Evolutionary conservation across 495 filamentous ascomycete genomes (phyloP).

Genomic region (Corynascus novoguineensis): DNA sequence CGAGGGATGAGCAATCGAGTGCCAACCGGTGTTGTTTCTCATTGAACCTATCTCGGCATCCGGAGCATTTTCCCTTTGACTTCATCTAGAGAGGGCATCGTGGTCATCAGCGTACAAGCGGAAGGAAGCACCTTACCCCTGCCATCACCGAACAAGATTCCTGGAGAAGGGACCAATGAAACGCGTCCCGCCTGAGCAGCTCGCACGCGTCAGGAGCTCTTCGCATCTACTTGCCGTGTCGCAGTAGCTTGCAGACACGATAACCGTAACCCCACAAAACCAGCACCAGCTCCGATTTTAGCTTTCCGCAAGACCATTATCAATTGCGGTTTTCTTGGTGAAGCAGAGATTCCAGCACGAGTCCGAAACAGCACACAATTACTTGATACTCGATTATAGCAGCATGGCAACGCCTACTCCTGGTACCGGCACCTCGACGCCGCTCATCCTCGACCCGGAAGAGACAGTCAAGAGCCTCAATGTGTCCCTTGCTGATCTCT

Average conservation of each 20-base stretch:
- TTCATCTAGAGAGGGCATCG: neutral
- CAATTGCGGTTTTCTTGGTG: neutral
- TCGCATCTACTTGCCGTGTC: neutral
- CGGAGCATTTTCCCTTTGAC: neutral
- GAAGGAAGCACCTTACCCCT: neutral
- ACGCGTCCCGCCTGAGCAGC: constrained; percentile 23
- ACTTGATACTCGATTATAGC: neutral
- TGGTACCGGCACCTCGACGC: constrained; percentile 31
- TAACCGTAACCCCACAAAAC: neutral
- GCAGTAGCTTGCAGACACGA: neutral
- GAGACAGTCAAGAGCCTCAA: constrained; percentile 42
- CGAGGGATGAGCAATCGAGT: neutral
- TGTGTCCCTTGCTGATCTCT: constrained; percentile 54
- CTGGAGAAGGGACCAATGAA: constrained; percentile 23
- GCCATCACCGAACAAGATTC: neutral
- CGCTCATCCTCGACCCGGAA: constrained; percentile 36
- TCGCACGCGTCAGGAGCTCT: constrained; percentile 28
- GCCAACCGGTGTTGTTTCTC: neutral
- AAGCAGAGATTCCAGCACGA: neutral
- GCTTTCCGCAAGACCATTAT: neutral
- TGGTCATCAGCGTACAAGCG: neutral
- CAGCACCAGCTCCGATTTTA: neutral
- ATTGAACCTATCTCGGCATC: neutral
- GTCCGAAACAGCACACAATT: neutral
- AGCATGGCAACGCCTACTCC: constrained; percentile 23